Evolutionary conservation across 805 yeast genomes (phyloP), one percentile per base, ranked within the genome.

Genomic region (Spathaspora gorwiae): DNA sequence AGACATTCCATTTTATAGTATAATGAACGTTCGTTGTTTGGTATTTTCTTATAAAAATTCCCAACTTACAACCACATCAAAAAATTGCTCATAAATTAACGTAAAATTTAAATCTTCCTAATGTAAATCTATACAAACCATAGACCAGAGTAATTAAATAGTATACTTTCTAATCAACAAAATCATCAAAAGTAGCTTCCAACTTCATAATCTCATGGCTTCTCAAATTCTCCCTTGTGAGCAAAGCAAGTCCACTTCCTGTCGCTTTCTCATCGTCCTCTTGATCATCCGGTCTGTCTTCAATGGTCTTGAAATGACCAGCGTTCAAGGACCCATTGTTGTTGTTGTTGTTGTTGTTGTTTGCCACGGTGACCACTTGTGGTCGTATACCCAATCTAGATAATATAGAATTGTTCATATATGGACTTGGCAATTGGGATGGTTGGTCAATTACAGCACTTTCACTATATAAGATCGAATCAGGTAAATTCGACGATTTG

Each of bases 381-480:
- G 76, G 75, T 44, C 59, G 55, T 33, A 71, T 68, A 1, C 76
- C 76, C 14, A 71, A 49, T 44, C 62, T 65, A 6, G 70, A 61
- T 27, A 71, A 57, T 14, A 69, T 53, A 2, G 74, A 62, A 42
- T 55, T 63, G 49, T 66, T 69, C 15, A 65, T 53, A 38, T 62
- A 62, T n/a, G 66, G 47, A 41, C 64, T 67, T 26, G 73, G 61
- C 7, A 65, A 45, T 26, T 47, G 45, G 10, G 39, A n/a, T n/a
- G 35, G 54, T 39, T 52, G 53, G 6, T 57, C 24, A 8, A 68
- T 44, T 1, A 68, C 47, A 27, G 60, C 52, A 40, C 72, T 68
- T 44, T 64, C 66, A 8, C 71, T 54, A 46, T 68, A 70, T 24
- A 71, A 54, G 4, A 66, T 46, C 9, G 60, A 52, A 5, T 62